A percentile compares a stretch with the other conserved stretches of the same genome.
phyloP scores from a whole-genome alignment of 2,329 filamentous ascomycete genomes.

The Colletotrichum sidae region DNA sequence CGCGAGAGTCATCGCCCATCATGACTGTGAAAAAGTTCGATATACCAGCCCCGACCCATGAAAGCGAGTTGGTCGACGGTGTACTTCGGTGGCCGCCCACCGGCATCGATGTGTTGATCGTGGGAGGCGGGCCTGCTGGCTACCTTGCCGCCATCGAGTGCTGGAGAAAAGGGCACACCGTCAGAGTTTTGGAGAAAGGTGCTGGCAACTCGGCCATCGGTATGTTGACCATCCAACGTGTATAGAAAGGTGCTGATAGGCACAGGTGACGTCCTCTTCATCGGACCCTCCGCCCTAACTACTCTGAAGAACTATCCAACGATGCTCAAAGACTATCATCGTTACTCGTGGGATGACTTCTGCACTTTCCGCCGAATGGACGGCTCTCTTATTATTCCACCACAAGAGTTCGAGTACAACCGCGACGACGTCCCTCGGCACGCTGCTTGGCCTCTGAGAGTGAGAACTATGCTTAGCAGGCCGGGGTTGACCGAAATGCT shows the following conservation, averaged over 20 bases:
- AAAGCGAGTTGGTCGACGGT: not conserved
- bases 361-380: slow-evolving; percentile 9
- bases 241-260: not conserved
- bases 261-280: rapidly evolving
- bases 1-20: not conserved
- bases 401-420: slow-evolving; percentile 9
- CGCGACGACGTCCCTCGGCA: not conserved
- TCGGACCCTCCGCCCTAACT: rapidly evolving
- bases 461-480: slow-evolving; percentile 16
- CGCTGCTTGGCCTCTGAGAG: slow-evolving; percentile 15
- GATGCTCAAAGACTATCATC: slow-evolving; percentile 15
- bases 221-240: not conserved
- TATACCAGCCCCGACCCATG: not conserved
- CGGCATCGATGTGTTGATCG: not conserved
- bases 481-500: slow-evolving; percentile 10
- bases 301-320: slow-evolving; percentile 8
- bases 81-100: too few species aligned
- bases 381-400: not conserved
- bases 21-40: not conserved
- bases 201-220: slow-evolving; percentile 12
- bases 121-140: slow-evolving; percentile 7
- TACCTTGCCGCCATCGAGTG: slow-evolving; percentile 16
- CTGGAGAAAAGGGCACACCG: slow-evolving; percentile 20
- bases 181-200: slow-evolving; percentile 1
- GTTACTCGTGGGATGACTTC: slow-evolving; percentile 12